Evolutionary conservation across 2,329 filamentous ascomycete genomes (phyloP), one percentile per base, ranked within the genome.

Genomic region (Colletotrichum graminicola): DNA sequence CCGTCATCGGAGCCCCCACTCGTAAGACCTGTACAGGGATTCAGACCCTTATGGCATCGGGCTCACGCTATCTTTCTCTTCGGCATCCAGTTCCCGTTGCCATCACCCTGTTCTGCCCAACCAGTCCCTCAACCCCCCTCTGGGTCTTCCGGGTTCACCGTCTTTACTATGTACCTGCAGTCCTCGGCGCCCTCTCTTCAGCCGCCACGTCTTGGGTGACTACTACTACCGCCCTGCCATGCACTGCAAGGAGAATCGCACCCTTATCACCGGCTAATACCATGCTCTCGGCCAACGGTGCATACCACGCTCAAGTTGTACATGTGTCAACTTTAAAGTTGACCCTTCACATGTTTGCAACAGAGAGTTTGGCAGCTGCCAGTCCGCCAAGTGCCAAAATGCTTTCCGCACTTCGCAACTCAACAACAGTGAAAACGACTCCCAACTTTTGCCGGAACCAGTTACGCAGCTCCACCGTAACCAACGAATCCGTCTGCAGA

Each of bases 401-500:
- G 41, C 69, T 72, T 11, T 59, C 45, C 47, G 69, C 69, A 18
- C n/a, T 49, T 36, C 60, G 45, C 54, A 72, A 23, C 45, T 72
- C 69, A 6, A 72, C 6, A 3, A 72, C 32, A 1, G 66, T 69
- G 14, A 72, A 47, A 12, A 41, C 34, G 3, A 78, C 67, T 1
- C 72, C 74, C 21, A 76, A 67, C 10, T 55, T 66, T 26, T 75
- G 71, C 34, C 65, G 63, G 45, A 74, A 72, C 76, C 76, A 78
- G 3, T 63, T 69, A 1, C 75, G 60, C 26, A 78, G 47, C 61
- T 78, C 76, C 6, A 78, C 59, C 1, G 67, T 75, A 0, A 77
- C 71, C 16, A 78, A 51, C 4, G 76, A 77, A 49, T 78, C 76
- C 14, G 76, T 32, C 39, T 52, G 39, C 75, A 71, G 8, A 55